A percentile compares a stretch with the other conserved stretches of the same genome.
Evolutionary conservation across 495 filamentous ascomycete genomes (phyloP).

Genomic region (Lophiostoma macrostomum): DNA sequence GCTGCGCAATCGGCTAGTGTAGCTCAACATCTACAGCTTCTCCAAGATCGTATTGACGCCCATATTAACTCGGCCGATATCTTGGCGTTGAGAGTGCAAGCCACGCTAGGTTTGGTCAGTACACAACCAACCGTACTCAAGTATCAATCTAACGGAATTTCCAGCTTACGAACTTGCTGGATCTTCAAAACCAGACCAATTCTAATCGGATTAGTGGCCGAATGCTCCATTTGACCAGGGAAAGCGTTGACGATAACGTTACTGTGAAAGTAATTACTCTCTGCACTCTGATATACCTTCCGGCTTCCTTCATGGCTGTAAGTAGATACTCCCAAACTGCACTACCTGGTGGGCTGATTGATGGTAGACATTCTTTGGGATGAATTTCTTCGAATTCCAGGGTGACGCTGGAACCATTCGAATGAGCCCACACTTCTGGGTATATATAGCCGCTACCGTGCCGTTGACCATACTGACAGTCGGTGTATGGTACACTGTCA

Average conservation of each 20-base stretch:
- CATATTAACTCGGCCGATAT: slow-evolving; percentile 15
- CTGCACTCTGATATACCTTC: slow-evolving; percentile 19
- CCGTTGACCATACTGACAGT: slow-evolving; percentile 14
- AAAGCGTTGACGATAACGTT: slow-evolving; percentile 24
- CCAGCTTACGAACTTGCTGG: slow-evolving; percentile 16
- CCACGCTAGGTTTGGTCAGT: slow-evolving; percentile 18
- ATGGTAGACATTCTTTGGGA: slow-evolving; percentile 16
- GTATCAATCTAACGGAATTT: not conserved
- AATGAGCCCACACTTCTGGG: slow-evolving; percentile 11
- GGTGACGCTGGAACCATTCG: not conserved
- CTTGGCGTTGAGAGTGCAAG: slow-evolving; percentile 6
- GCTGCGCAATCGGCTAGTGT: too few species aligned
- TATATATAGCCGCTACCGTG: slow-evolving; percentile 11
- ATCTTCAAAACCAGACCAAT: slow-evolving; percentile 15
- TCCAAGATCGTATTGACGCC: slow-evolving; percentile 6
- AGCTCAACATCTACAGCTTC: not conserved
- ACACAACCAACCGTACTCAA: too few species aligned
- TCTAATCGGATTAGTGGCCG: slow-evolving; percentile 2
- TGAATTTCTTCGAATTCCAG: slow-evolving; percentile 18
- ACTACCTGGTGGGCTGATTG: not conserved
- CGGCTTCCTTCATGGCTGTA: slow-evolving; percentile 22
- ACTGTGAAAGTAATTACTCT: slow-evolving; percentile 21
- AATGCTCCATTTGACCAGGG: slow-evolving; percentile 13
- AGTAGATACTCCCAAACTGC: not conserved
- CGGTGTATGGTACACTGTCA: too few species aligned